Evolutionary conservation across 495 filamentous ascomycete species (phyloP).

Genomic region (Hyaloscypha variabilis): DNA sequence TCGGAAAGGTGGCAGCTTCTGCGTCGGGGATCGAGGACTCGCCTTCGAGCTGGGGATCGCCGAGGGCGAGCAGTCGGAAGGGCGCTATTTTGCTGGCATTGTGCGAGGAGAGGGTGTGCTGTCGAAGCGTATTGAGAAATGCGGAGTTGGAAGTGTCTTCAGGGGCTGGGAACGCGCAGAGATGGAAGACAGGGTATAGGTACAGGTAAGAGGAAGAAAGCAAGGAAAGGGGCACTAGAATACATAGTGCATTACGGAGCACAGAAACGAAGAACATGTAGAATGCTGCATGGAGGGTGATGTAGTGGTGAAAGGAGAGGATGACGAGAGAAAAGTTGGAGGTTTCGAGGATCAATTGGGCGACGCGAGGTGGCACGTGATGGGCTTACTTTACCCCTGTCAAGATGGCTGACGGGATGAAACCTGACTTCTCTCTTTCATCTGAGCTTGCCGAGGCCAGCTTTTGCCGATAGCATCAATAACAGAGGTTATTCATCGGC

Average conservation of each 20-base stretch:
- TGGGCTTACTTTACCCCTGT: not conserved
- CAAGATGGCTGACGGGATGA: not conserved
- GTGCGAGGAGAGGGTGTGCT: conserved; percentile 17
- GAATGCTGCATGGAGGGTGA: conserved; percentile 25
- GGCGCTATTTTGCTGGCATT: conserved; percentile 59
- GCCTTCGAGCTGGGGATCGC: conserved; percentile 94
- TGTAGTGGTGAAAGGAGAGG: not conserved
- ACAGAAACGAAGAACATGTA: conserved; percentile 59
- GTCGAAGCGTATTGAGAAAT: conserved; percentile 44
- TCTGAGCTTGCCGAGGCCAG: not conserved
- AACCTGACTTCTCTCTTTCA: not conserved
- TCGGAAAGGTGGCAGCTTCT: conserved; percentile 61
- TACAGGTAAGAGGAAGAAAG: conserved; percentile 78
- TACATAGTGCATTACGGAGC: conserved; percentile 61
- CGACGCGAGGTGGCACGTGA: conserved; percentile 5
- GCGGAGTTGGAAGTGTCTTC: conserved; percentile 34
- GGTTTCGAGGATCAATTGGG: not conserved
- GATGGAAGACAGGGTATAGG: conserved; percentile 79
- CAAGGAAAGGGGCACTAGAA: conserved; percentile 72
- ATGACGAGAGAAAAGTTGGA: not conserved
- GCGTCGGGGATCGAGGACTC: conserved; percentile 76
- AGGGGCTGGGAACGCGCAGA: conserved; percentile 77
- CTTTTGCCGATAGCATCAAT: no score
- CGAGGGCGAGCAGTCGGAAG: conserved; percentile 87
- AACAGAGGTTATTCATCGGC: no score